These are phyloP conservation scores for Penicillium decumbens DNA, from an alignment of 2,329 filamentous ascomycete genomes.

Conservation along the genomic window DNA sequence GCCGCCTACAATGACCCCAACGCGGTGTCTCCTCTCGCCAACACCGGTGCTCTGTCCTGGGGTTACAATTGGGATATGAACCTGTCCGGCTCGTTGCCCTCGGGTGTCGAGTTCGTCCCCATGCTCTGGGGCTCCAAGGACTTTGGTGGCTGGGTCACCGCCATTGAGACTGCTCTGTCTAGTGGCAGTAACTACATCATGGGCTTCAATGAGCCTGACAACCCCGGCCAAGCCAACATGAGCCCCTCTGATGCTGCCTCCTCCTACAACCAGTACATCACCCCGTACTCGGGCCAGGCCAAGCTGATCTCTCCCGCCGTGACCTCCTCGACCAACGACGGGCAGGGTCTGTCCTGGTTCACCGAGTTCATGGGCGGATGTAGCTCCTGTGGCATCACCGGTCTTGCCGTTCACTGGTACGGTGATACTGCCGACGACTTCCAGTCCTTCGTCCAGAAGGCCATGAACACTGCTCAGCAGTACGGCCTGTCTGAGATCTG, in stretches of 20 bases:
- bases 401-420: constrained; percentile 47
- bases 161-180: constrained; percentile 33
- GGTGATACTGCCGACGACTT: constrained; percentile 33
- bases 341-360: constrained; percentile 41
- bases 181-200: constrained; percentile 38
- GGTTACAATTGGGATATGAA: constrained; percentile 45
- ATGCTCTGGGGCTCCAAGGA: constrained; percentile 44
- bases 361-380: constrained; percentile 38
- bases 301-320: constrained; percentile 41
- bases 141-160: constrained; percentile 34
- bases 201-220: constrained; percentile 48
- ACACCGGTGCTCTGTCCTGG: constrained; percentile 35
- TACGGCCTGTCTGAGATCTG: constrained; percentile 41
- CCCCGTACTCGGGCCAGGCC: constrained; percentile 34
- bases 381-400: constrained; percentile 38
- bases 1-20: constrained; percentile 40
- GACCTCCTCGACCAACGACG: constrained; percentile 34
- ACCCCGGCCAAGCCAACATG: constrained; percentile 37
- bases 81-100: constrained; percentile 28
- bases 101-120: constrained; percentile 41
- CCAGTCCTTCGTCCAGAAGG: constrained; percentile 36
- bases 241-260: constrained; percentile 34
- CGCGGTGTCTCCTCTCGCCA: constrained; percentile 31
- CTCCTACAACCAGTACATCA: constrained; percentile 39
- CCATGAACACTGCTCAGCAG: constrained; percentile 31